Evolutionary conservation across 352 stramenopile species (phyloP).

Genomic region (Phytopythium cucurbitacearum): DNA sequence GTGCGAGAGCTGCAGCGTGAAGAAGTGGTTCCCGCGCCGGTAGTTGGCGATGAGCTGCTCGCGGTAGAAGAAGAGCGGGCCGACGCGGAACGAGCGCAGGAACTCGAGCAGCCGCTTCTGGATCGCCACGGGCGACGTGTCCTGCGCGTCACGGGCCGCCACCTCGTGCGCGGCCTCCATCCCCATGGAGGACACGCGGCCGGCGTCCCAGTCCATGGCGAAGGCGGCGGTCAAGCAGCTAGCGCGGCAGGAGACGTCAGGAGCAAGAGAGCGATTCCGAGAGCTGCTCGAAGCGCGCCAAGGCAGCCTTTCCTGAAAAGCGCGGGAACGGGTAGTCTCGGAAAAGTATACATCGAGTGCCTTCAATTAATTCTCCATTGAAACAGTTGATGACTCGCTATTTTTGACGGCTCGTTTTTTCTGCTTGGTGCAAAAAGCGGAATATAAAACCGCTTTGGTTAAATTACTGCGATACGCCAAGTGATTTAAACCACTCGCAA

Average conservation of each 20-base stretch:
- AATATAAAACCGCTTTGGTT: background rate
- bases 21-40: conserved; percentile 61
- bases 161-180: conserved; percentile 63
- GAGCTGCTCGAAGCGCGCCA: background rate
- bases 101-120: conserved; percentile 76
- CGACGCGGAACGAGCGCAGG: conserved; percentile 84
- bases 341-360: background rate
- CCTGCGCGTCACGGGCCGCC: conserved; percentile 40
- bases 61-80: conserved; percentile 86
- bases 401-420: background rate
- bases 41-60: conserved; percentile 87
- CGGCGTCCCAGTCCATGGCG: conserved; percentile 79
- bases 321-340: background rate
- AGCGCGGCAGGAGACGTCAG: too few relatives aligned
- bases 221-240: too few relatives aligned
- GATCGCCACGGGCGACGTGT: conserved; percentile 52
- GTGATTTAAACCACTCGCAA: too few relatives aligned
- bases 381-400: too few relatives aligned
- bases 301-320: background rate
- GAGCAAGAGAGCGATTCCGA: background rate
- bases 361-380: too few relatives aligned
- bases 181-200: conserved; percentile 73
- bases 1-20: conserved; percentile 84
- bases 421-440: background rate
- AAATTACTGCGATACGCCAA: background rate